Evolutionary conservation across 345 rosid genomes (phyloP), one percentile per base, ranked within the genome.

Genomic region (Salix brachista): DNA sequence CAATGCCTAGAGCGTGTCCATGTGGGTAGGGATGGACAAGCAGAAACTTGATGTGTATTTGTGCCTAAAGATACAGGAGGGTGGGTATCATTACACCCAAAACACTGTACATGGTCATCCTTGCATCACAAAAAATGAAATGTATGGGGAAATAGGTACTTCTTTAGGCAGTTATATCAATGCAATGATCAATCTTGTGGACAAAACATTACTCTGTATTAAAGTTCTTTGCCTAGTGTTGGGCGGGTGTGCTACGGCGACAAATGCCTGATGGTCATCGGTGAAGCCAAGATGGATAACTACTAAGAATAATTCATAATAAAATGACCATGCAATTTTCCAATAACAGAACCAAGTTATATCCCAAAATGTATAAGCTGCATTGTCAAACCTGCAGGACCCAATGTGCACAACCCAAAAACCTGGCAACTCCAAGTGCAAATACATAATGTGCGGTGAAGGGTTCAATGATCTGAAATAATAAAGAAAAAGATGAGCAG

Each of bases 381-480:
- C 16, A 19, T 12, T 71, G 23, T 65, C 79, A 60, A 36, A 76
- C 83, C 83, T 80, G 83, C 19, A 80, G 79, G 46, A 80, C 76
- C 83, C 83, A 80, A 30, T 80, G 83, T 6, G 83, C 83, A 65
- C 83, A 80, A 25, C 79, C 75, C 68, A 80, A 75, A 67, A 80
- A 80, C 62, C 83, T 72, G 36, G 80, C 83, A 17, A 81, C 75
- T 76, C 83, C 80, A 26, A 81, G 80, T 2, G 83, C 83, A 44
- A 81, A 81, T 44, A 81, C 80, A 41, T 81, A 81, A 73, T 81
- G 80, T 67, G 83, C 80, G 8, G 83, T 81, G 80, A 81, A 81
- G 3, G 83, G 83, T 61, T 81, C 83, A 37, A 81, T 75, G 28
- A 81, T 77, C 83, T 81, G 77, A 77, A 71, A 77, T 67, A 52